phyloP scores from a whole-genome alignment of 2,329 filamentous ascomycete genomes.

The Sporothrix curviconia region DNA sequence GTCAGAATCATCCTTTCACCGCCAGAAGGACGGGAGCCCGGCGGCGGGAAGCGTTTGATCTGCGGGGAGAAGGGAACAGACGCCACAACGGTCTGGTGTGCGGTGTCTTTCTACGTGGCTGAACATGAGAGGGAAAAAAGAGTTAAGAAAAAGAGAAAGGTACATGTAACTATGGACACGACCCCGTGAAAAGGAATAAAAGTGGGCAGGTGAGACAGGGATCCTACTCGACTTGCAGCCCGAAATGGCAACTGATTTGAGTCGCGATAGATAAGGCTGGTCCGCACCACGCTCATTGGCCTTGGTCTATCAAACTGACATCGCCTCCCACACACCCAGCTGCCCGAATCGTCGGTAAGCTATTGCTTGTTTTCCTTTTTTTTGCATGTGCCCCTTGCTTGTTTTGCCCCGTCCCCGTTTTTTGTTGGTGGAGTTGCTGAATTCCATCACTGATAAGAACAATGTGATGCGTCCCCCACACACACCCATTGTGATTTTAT shows the following conservation, averaged over 20 bases:
- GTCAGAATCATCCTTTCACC: too few relatives aligned
- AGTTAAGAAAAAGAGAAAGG: background rate
- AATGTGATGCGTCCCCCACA: background rate
- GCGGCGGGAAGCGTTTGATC: background rate
- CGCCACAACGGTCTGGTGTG: background rate
- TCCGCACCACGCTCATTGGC: background rate
- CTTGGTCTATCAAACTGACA: too few relatives aligned
- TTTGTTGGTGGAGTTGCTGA: too few relatives aligned
- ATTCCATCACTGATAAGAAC: background rate
- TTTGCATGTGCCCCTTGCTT: too few relatives aligned
- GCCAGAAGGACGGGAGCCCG: background rate
- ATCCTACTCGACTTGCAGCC: background rate
- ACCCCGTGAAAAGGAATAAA: background rate
- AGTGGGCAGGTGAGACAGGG: background rate
- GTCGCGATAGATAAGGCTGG: constrained; percentile 7
- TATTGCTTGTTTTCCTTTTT: too few relatives aligned
- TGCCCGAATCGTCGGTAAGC: background rate
- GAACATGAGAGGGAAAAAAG: background rate
- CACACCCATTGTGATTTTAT: too few relatives aligned
- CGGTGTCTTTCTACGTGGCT: background rate
- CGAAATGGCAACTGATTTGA: background rate
- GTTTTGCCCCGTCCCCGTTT: too few relatives aligned
- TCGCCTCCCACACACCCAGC: too few relatives aligned
- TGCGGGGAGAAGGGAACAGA: too few relatives aligned
- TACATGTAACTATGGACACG: background rate